Evolutionary conservation across 352 stramenopile species (phyloP).

Genomic region (Phytophthora pinifolia): DNA sequence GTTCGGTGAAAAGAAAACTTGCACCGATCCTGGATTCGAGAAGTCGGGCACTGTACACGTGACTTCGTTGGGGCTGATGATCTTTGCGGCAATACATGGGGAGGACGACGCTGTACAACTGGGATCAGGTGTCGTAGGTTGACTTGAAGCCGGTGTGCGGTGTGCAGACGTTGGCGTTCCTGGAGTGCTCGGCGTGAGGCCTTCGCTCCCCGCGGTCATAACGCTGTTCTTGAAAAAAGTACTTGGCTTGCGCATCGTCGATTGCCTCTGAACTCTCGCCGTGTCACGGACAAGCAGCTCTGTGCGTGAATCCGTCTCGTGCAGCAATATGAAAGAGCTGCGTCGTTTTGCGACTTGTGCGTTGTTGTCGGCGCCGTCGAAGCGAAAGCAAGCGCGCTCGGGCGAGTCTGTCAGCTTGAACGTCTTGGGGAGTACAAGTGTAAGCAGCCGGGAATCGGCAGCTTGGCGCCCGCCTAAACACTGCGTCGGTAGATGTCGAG

Average conservation of each 20-base stretch:
- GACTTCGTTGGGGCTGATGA: slow-evolving; percentile 46
- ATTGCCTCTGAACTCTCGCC: slow-evolving; percentile 43
- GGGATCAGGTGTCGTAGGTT: slow-evolving; percentile 2
- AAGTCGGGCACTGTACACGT: slow-evolving; percentile 64
- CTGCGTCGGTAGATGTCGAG: slow-evolving; percentile 52
- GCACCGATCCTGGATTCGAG: slow-evolving; percentile 31
- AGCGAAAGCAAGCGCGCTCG: slow-evolving; percentile 61
- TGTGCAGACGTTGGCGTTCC: neutral
- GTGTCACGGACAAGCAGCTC: slow-evolving; percentile 46
- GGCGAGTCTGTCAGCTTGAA: slow-evolving; percentile 49
- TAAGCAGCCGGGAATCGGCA: slow-evolving; percentile 46
- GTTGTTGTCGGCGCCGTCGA: slow-evolving; percentile 44
- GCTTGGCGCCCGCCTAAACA: slow-evolving; percentile 40
- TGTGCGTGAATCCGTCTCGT: slow-evolving; percentile 43
- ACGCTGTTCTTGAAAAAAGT: slow-evolving; percentile 62
- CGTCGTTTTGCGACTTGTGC: slow-evolving; percentile 45
- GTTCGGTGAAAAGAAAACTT: slow-evolving; percentile 70
- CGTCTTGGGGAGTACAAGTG: slow-evolving; percentile 47
- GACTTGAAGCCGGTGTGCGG: neutral
- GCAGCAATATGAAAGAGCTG: slow-evolving; percentile 48
- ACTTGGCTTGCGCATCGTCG: slow-evolving; percentile 42
- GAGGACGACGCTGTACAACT: slow-evolving; percentile 11
- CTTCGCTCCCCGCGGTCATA: slow-evolving; percentile 31
- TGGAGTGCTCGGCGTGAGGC: neutral
- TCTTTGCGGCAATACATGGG: slow-evolving; percentile 53